phyloP scores from a whole-genome alignment of 2,329 filamentous ascomycete species.

The Colletotrichum tamarilloi region DNA sequence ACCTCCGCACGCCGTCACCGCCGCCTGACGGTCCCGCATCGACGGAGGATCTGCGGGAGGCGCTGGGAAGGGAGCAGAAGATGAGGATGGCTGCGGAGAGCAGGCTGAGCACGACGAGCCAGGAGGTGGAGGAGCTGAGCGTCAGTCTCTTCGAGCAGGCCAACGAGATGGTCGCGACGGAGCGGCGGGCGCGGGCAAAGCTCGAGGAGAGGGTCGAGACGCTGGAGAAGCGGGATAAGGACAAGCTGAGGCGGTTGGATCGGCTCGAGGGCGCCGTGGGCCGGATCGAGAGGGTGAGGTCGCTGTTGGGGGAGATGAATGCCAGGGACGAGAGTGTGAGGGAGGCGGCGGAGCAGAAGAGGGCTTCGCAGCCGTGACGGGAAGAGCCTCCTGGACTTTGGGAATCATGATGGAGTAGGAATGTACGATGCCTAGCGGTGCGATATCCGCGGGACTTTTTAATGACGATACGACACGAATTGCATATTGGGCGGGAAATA shows the following conservation, averaged over 20 bases:
- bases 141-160: conserved; percentile 83
- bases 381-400: no score
- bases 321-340: neutral
- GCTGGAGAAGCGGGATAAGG: conserved; percentile 75
- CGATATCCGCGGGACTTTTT: neutral
- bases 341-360: conserved; percentile 9
- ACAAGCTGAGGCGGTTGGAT: conserved; percentile 77
- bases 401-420: neutral
- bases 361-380: neutral
- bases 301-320: conserved; percentile 59
- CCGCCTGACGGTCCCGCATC: conserved; percentile 41
- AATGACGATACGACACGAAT: conserved; percentile 32
- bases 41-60: conserved; percentile 67
- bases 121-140: conserved; percentile 83
- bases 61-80: conserved; percentile 73
- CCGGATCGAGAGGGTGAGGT: conserved; percentile 77
- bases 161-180: conserved; percentile 87
- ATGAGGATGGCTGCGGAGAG: conserved; percentile 77
- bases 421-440: conserved; percentile 18
- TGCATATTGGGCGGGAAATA: conserved; percentile 12
- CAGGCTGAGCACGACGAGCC: conserved; percentile 72
- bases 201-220: conserved; percentile 77
- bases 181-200: conserved; percentile 76
- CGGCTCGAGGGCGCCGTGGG: conserved; percentile 76
- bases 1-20: conserved; percentile 43